A percentile compares a stretch with the other conserved stretches of the same genome.
Conservation (phyloP, 1,284 basidiomycete species). For the Ganoderma sinense region DNA sequence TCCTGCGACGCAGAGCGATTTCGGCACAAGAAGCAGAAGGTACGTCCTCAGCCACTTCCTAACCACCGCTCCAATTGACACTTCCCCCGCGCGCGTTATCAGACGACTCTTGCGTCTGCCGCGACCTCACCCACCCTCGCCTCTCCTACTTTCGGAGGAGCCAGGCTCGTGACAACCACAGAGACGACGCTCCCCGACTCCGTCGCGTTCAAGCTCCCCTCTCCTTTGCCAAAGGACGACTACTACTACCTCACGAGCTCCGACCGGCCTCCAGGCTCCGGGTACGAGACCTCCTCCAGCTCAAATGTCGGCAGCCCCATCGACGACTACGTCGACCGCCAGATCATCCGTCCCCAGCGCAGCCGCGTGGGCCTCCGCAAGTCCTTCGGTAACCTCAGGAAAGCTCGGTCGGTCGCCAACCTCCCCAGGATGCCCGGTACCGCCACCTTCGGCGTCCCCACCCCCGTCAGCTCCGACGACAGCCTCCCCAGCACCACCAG, state of each 20-base stretch:
- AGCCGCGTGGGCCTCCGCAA: constrained; percentile 13
- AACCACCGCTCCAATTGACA: neutral
- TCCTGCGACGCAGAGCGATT: constrained; percentile 21
- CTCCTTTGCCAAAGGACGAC: neutral
- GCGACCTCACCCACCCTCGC: neutral
- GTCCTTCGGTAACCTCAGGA: constrained; percentile 15
- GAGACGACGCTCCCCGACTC: constrained; percentile 15
- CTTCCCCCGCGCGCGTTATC: neutral
- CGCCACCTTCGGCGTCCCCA: neutral
- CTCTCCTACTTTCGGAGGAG: constrained; percentile 11
- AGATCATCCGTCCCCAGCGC: constrained; percentile 17
- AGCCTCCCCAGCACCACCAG: neutral
- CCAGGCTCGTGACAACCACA: constrained; percentile 1
- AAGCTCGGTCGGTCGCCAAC: constrained; percentile 8
- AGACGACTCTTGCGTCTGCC: neutral
- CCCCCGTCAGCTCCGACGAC: constrained; percentile 9
- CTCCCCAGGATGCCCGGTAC: neutral
- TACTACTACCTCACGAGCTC: constrained; percentile 9
- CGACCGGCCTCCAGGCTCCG: neutral
- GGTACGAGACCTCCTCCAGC: neutral
- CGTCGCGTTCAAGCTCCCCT: constrained; percentile 9
- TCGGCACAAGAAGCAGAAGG: constrained; percentile 10
- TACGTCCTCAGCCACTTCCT: neutral
- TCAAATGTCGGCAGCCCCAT: neutral
- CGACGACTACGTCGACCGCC: constrained; percentile 22